Base-by-base conservation (phyloP, 2,329 filamentous ascomycete genomes). In the Aspergillus unguis region DNA sequence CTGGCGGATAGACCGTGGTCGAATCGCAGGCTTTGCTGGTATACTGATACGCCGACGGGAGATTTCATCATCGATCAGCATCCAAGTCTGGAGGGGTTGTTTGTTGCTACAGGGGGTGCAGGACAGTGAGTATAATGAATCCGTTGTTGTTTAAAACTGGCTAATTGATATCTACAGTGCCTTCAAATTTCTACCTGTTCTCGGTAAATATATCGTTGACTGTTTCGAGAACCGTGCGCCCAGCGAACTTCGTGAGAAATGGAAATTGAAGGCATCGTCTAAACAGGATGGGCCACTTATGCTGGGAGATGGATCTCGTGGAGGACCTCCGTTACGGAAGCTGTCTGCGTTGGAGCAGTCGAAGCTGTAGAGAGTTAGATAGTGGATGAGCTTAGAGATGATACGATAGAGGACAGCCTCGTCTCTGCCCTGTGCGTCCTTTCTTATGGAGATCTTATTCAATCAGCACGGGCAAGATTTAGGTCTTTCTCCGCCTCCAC, bases 1-100 rank as follows among this genome's bases (percentile, higher is more conserved):
- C 86, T 3, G 75, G 9, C 74, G 33, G 73, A 77, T 33, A 76
- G 85, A 4, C 79, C 80, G 0, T 87, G 86, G 73, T 71, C 71
- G 53, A 75, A 76, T 47, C 83, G 81, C 2, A 76, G 84, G n/a
- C 68, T 88, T 41, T 89, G 86, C 71, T 89, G 86, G 85, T 89
- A 89, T 65, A 82, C 82, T 1, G 86, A 89, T 68, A 88, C 86
- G 26, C 76, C 81, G 1, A 82, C 82, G 6, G 85, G 81, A 5
- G 82, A 89, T 61, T 89, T 86, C 71, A 75, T 89, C 37, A 77
- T 88, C 53, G 83, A 85, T 62, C 82, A 84, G 65, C 85, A 88
- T 61, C 85, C 85, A 0, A 71, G 72, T 6, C 79, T 79, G 66
- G 66, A 76, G 52, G 65, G 85, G 72, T 4, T 58, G n/a, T 62